These are phyloP conservation scores for Geotrichum australiense DNA, from an alignment of 1,139 yeast genomes.

Conservation along the genomic window DNA sequence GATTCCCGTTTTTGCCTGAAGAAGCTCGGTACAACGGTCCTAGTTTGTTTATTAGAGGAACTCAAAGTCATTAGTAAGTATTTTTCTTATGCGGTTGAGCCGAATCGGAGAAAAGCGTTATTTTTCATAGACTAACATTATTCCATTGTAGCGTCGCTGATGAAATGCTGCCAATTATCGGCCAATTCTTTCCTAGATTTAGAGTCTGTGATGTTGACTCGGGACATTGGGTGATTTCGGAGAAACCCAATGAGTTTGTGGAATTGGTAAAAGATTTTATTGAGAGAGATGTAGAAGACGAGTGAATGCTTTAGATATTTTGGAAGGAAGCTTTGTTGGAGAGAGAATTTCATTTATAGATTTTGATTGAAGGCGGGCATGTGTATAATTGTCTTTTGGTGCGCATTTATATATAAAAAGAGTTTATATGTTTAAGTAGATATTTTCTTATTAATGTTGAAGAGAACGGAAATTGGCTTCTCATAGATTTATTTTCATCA, in stretches of 20 bases:
- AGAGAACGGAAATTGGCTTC: no score
- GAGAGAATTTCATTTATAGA: background rate
- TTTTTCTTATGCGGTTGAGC: background rate
- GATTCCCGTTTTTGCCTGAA: slow-evolving; percentile 66
- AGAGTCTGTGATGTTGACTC: slow-evolving; percentile 66
- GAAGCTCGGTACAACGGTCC: slow-evolving; percentile 62
- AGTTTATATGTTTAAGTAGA: no score
- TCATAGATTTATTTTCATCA: no score
- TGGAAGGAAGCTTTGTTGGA: background rate
- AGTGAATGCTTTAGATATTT: slow-evolving; percentile 2
- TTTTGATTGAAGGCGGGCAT: background rate
- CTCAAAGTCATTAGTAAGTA: slow-evolving; percentile 51
- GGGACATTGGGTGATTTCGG: slow-evolving; percentile 67
- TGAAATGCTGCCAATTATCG: slow-evolving; percentile 69
- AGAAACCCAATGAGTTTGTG: slow-evolving; percentile 27
- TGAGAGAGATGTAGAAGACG: slow-evolving; percentile 14
- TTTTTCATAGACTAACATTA: background rate
- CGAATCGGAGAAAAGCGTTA: background rate
- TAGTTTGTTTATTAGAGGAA: slow-evolving; percentile 71
- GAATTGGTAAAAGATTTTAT: slow-evolving; percentile 15
- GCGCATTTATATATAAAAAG: no score
- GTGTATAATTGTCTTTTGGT: no score
- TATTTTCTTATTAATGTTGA: background rate
- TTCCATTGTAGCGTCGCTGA: slow-evolving; percentile 52
- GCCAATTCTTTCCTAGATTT: slow-evolving; percentile 72